Evolutionary conservation across 108 stramenopile genomes (phyloP), one percentile per base, ranked within the genome.

Genomic region (Pseudonitzschia multistriata): DNA sequence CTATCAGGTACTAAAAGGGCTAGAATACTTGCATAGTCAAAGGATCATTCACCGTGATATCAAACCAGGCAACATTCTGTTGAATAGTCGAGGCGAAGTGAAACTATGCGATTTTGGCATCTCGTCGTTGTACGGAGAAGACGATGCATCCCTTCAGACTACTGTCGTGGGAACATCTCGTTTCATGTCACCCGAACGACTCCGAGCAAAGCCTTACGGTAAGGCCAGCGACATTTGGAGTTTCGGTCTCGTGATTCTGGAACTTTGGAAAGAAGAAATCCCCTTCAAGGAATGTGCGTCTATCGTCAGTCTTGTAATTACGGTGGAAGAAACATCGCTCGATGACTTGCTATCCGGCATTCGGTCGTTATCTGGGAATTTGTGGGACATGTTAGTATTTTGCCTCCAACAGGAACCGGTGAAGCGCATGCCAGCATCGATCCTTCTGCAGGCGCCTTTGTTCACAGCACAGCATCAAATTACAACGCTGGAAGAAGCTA

Each of bases 31-130:
- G n/a, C 97, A 97, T 69, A 68, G 74, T 57, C 87, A 91, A 75
- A 66, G 72, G 34, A 81, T 87, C 42, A 67, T 97, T 33, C 97
- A 97, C 62, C 75, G 97, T 7, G 97, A 97, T 73, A 81, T 96
- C 30, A 97, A 97, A 83, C 96, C 95, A 13, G 95, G 79, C 8
- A 97, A 97, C 76, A 76, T 94, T 0, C 76, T 97, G 0, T 55
- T 96, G 7, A 77, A 90, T 53, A 49, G 72, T 14, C 52, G 74
- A 25, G 97, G 97, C 2, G 68, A 67, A 36, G 90, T 94, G 15
- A 96, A 96, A 70, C 85, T 97, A 39, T 91, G 91, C 39, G 97
- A 97, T 71, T 96, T 96, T 84, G 97, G 96, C 19, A 88, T 97
- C 36, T 80, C 88, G 3, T 79, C 85, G 11, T 42, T 77, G 34